Percentiles rank a stretch among this genome's conserved stretches.
These are phyloP conservation scores for Cerioporus squamosus DNA, from an alignment of 1,284 basidiomycete genomes.

Conservation along the genomic window DNA sequence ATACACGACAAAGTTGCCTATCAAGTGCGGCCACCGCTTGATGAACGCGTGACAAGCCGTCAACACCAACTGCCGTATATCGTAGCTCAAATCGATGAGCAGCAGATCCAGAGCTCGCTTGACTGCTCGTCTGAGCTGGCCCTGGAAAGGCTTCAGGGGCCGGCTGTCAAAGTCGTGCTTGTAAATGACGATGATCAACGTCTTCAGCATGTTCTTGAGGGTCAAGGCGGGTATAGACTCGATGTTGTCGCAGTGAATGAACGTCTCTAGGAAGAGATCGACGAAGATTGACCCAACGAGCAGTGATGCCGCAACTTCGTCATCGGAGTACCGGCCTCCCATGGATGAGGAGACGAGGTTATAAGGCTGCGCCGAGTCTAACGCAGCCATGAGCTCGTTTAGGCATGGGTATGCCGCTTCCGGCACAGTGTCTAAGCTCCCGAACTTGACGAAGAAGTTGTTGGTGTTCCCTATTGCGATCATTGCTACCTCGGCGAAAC, in stretches of 20 bases:
- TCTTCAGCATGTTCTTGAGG: slow-evolving; percentile 62
- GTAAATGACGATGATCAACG: slow-evolving; percentile 64
- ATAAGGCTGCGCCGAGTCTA: slow-evolving; percentile 59
- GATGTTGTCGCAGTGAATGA: slow-evolving; percentile 49
- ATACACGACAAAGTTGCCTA: slow-evolving; percentile 58
- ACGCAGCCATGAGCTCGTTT: slow-evolving; percentile 54
- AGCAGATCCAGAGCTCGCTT: slow-evolving; percentile 55
- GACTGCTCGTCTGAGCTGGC: slow-evolving; percentile 53
- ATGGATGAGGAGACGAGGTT: slow-evolving; percentile 55
- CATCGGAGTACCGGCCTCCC: slow-evolving; percentile 44
- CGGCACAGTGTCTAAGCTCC: slow-evolving; percentile 46
- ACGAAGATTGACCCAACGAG: slow-evolving; percentile 67
- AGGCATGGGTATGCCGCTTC: slow-evolving; percentile 57
- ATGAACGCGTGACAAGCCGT: slow-evolving; percentile 64
- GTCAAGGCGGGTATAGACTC: slow-evolving; percentile 52
- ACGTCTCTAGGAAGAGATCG: slow-evolving; percentile 57
- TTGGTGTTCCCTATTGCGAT: slow-evolving; percentile 50
- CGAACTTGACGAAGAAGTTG: slow-evolving; percentile 57
- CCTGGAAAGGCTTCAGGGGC: slow-evolving; percentile 56
- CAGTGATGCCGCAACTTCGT: slow-evolving; percentile 46
- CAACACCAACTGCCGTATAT: slow-evolving; percentile 65
- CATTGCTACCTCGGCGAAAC: slow-evolving; percentile 55
- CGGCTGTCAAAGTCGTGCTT: slow-evolving; percentile 69
- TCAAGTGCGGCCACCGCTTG: slow-evolving; percentile 57
- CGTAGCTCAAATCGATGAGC: slow-evolving; percentile 56